Conservation (phyloP, 2,329 filamentous ascomycete species). For the Aspergillus sp. region DNA sequence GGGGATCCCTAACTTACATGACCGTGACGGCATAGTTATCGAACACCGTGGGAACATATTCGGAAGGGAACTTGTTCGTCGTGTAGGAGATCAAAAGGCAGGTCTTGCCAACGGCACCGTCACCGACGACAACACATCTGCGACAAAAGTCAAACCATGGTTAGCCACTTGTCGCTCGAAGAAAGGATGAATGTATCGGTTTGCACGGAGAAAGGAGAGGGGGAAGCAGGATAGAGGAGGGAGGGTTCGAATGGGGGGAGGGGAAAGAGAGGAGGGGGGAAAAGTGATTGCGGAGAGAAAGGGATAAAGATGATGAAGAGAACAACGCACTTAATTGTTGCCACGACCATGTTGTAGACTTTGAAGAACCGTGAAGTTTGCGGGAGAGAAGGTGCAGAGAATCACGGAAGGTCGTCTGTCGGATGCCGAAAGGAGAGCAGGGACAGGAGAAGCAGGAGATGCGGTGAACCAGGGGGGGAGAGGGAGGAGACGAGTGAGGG, state of each 20-base stretch:
- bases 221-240: conserved; percentile 11
- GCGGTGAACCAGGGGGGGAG: conserved; percentile 16
- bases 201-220: conserved; percentile 12
- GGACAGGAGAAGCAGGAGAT: conserved; percentile 17
- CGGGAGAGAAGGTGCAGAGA: conserved; percentile 12
- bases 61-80: conserved; percentile 98
- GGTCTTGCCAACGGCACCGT: conserved; percentile 99
- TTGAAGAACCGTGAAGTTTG: conserved; percentile 15
- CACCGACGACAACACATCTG: conserved; percentile 98
- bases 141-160: conserved; percentile 17
- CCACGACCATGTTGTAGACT: conserved; percentile 56
- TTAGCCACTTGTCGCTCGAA: conserved; percentile 17
- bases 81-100: conserved; percentile 99
- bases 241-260: conserved; percentile 1
- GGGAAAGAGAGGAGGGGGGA: conserved; percentile 11
- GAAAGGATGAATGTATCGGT: conserved; percentile 10
- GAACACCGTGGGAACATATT: conserved; percentile 99
- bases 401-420: conserved; percentile 17
- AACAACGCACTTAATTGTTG: conserved; percentile 62
- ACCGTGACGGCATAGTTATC: conserved; percentile 99
- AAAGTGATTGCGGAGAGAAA: conserved; percentile 4
- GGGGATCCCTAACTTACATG: conserved; percentile 69
- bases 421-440: conserved; percentile 16
- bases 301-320: conserved; percentile 6
- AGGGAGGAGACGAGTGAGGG: conserved; percentile 7